Conservation (phyloP, 345 rosid genomes). For the Diplotaxis tenuifolia region DNA sequence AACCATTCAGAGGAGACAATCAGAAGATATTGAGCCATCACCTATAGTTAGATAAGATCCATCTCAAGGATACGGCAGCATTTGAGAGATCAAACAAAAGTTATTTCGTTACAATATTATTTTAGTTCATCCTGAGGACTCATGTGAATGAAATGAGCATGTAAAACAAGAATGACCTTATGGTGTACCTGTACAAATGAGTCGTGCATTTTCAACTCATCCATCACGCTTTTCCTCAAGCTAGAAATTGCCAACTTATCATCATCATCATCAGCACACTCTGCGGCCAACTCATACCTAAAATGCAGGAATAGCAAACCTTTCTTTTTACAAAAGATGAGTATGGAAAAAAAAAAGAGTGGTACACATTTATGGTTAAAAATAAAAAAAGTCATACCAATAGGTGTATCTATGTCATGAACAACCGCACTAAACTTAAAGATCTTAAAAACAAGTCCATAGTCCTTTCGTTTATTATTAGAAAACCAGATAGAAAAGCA, state of each 20-base stretch:
- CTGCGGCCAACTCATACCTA: constrained; percentile 87
- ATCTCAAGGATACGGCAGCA: no score
- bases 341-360: no score
- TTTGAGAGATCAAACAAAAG: no score
- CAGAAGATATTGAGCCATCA: background rate
- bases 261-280: constrained; percentile 95
- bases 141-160: background rate
- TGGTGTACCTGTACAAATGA: constrained; percentile 60
- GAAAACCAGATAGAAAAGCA: no score
- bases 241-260: constrained; percentile 64
- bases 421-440: background rate
- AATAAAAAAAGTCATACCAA: no score
- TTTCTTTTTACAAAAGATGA: background rate
- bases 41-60: background rate
- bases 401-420: background rate
- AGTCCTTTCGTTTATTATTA: no score
- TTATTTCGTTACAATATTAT: no score
- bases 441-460: background rate
- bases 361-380: background rate
- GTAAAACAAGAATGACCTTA: background rate
- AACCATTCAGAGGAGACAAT: background rate
- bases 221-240: constrained; percentile 66
- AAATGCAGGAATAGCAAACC: background rate
- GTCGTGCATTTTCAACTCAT: constrained; percentile 78
- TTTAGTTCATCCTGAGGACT: background rate